Evolutionary conservation across 495 filamentous ascomycete genomes (phyloP), one percentile per base, ranked within the genome.

Genomic region (Trichoderma gamsii): DNA sequence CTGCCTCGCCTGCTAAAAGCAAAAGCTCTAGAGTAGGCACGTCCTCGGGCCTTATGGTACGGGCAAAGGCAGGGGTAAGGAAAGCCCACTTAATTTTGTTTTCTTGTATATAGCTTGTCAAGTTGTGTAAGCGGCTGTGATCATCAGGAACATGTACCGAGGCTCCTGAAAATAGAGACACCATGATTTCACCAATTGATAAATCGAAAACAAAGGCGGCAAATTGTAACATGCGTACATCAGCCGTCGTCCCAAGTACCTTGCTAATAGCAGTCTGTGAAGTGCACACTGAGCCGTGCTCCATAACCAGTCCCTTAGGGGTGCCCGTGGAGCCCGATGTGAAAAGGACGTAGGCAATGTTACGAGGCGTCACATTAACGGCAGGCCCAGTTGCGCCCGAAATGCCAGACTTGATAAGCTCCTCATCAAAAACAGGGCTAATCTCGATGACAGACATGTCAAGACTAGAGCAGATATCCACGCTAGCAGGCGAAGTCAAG

Each of bases 291-390:
- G 74, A 63, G 25, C 71, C 70, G 49, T 84, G 81, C 15, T 80
- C 71, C 7, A 81, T 78, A 41, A 83, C 66, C 21, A 81, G 73
- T 27, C 81, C 67, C 69, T 76, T 72, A 0, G 86, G 82, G 6
- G 78, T 79, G 2, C 85, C 85, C 0, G 85, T 87, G 12, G 78
- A 82, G 1, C 85, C 85, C 72, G 81, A 79, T 2, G 85, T 87
- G 69, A 83, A 86, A 13, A 84, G 76, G 21, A 86, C 76, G 71
- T 83, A 88, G 5, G 73, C 76, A 16, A 70, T 56, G 67, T 79
- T 75, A 18, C 66, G 86, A 66, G 81, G 66, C 12, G 83, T 66
- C 27, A 88, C 86, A 69, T 83, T 87, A 43, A 73, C 72, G 56
- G n/a, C 35, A 35, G 64, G 64, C 35, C 56, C 25, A 29, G 56